A percentile compares a stretch with the other conserved stretches of the same genome.
phyloP scores from a whole-genome alignment of 1,284 basidiomycete species.

The Trichosporon inkin region DNA sequence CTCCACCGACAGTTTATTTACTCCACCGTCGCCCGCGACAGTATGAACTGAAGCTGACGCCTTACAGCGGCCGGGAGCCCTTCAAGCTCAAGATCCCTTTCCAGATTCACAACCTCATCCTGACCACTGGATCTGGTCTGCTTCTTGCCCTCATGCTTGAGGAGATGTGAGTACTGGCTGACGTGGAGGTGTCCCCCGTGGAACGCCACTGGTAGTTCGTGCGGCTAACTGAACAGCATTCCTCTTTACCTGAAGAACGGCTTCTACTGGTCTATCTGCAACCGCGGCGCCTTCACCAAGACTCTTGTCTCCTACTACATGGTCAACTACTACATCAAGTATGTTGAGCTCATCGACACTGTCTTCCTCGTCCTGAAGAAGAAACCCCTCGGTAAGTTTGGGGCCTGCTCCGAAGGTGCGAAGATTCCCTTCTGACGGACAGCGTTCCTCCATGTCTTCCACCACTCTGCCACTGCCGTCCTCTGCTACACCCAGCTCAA shows the following conservation, averaged over 20 bases:
- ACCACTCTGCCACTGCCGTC: constrained; percentile 95
- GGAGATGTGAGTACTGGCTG: constrained; percentile 60
- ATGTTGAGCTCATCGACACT: constrained; percentile 89
- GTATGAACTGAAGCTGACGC: constrained; percentile 3
- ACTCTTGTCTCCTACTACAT: constrained; percentile 90
- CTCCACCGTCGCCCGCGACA: neutral
- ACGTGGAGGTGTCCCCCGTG: neutral
- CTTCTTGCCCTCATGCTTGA: constrained; percentile 83
- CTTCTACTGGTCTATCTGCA: constrained; percentile 74
- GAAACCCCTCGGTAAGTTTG: constrained; percentile 77
- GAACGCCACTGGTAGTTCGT: neutral
- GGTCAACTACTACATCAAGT: constrained; percentile 97
- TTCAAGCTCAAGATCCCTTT: constrained; percentile 81
- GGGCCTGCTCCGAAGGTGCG: neutral
- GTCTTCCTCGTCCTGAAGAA: constrained; percentile 97
- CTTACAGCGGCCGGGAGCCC: constrained; percentile 57
- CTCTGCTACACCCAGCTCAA: constrained; percentile 92
- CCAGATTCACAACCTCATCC: constrained; percentile 84
- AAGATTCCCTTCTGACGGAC: constrained; percentile 8
- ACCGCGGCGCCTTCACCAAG: constrained; percentile 77
- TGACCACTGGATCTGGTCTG: constrained; percentile 75
- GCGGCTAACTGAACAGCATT: constrained; percentile 40
- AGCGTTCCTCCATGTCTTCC: constrained; percentile 98
- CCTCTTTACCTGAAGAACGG: constrained; percentile 70
- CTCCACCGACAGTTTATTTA: neutral